These are phyloP conservation scores for Tetraselmis chui DNA, from an alignment of 139 green algal species.

Conservation along the genomic window DNA sequence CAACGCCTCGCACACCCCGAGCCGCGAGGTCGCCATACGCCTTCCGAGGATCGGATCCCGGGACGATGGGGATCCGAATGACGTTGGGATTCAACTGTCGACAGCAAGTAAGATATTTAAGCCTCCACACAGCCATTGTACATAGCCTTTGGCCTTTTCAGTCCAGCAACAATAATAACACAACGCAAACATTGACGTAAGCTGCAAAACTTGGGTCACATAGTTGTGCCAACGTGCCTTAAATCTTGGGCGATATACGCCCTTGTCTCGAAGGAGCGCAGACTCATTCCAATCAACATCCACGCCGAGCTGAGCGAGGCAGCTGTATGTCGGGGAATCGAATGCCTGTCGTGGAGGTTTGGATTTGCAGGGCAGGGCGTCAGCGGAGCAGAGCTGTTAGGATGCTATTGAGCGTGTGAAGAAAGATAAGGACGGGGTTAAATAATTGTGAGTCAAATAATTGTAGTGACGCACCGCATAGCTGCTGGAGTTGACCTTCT, in stretches of 20 bases:
- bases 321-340: constrained; percentile 58
- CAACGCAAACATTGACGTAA: background rate
- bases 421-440: too few species aligned
- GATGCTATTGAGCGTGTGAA: too few species aligned
- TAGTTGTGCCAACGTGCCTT: constrained; percentile 22
- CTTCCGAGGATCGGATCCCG: constrained; percentile 61
- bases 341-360: constrained; percentile 54
- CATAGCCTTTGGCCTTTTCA: constrained; percentile 5
- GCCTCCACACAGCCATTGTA: background rate
- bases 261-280: constrained; percentile 21
- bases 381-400: too few species aligned
- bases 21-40: constrained; percentile 71
- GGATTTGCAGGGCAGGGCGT: too few species aligned
- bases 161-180: too few species aligned
- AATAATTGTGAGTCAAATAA: too few species aligned
- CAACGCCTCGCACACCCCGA: constrained; percentile 58
- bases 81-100: constrained; percentile 65
- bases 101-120: too few species aligned
- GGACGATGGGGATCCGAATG: constrained; percentile 75
- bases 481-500: constrained; percentile 53
- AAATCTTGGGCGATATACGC: constrained; percentile 69
- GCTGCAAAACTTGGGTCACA: background rate
- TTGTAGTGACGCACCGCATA: constrained; percentile 21
- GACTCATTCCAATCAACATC: constrained; percentile 50
- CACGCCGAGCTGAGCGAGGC: constrained; percentile 76